These are phyloP conservation scores for Malus sieversii DNA, from an alignment of 306 rosid genomes.

Conservation along the genomic window DNA sequence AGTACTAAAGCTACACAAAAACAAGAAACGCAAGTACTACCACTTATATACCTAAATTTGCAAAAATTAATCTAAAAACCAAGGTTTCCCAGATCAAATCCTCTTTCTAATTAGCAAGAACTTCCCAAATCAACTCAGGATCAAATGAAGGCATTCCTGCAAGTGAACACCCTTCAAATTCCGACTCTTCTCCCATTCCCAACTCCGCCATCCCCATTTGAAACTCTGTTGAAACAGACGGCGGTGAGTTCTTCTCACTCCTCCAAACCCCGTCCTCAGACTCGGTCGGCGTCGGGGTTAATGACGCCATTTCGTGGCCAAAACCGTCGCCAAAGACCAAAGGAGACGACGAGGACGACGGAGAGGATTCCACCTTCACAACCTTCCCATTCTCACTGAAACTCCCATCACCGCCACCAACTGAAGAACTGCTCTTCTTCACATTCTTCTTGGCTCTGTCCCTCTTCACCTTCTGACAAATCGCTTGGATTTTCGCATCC, in stretches of 20 bases:
- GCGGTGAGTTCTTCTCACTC: conserved; percentile 35
- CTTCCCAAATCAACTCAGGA: conserved; percentile 88
- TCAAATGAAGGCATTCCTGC: conserved; percentile 86
- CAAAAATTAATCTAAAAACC: not conserved
- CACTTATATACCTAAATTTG: not conserved
- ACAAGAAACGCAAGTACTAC: not conserved
- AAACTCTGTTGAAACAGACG: conserved; percentile 39
- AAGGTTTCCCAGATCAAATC: not conserved
- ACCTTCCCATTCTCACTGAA: not conserved
- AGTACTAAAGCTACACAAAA: not conserved
- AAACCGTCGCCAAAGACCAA: conserved; percentile 23
- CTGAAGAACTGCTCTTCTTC: conserved; percentile 28
- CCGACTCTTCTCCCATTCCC: conserved; percentile 32
- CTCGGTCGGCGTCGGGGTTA: conserved; percentile 6
- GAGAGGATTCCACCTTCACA: conserved; percentile 20
- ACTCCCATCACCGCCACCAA: not conserved
- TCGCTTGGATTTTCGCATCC: conserved; percentile 84
- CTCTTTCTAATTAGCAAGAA: conserved; percentile 53
- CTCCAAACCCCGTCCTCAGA: conserved; percentile 64
- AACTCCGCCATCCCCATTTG: not conserved
- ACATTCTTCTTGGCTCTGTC: conserved; percentile 56
- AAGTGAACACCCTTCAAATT: conserved; percentile 48
- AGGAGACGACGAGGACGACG: conserved; percentile 21
- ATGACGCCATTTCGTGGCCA: conserved; percentile 31
- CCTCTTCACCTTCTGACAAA: conserved; percentile 71